Percentiles rank a stretch among this genome's conserved stretches.
These are phyloP conservation scores for Bryoglossum gracile DNA, from an alignment of 495 filamentous ascomycete genomes.

Conservation along the genomic window DNA sequence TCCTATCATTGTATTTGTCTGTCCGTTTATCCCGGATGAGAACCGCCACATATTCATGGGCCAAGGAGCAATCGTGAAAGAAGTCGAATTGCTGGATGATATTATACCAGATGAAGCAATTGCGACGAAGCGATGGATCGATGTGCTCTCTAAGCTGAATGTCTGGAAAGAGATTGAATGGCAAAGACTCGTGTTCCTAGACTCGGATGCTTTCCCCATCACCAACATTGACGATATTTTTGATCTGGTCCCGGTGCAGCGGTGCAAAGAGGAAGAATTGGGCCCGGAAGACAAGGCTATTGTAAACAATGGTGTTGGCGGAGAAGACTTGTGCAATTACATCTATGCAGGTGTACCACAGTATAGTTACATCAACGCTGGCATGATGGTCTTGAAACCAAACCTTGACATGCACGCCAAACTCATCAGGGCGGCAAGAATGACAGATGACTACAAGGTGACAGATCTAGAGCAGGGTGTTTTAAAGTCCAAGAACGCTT, in stretches of 20 bases:
- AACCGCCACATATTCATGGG: constrained; percentile 4
- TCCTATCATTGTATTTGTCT: constrained; percentile 6
- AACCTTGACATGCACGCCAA: constrained; percentile 9
- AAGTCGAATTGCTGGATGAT: constrained; percentile 9
- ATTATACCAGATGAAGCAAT: constrained; percentile 3
- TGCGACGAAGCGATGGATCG: constrained; percentile 6
- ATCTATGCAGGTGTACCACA: background rate
- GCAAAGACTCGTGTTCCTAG: constrained; percentile 1
- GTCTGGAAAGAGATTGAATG: constrained; percentile 5
- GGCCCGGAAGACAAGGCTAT: constrained; percentile 2
- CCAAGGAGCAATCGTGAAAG: constrained; percentile 4
- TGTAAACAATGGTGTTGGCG: background rate
- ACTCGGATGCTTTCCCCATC: constrained; percentile 4
- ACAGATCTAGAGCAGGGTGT: constrained; percentile 2
- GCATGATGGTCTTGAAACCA: constrained; percentile 1
- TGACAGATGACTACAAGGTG: background rate
- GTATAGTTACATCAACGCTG: constrained; percentile 1
- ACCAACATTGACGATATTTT: constrained; percentile 9
- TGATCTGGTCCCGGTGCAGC: constrained; percentile 5
- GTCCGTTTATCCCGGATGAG: constrained; percentile 5
- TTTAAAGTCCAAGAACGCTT: constrained; percentile 1
- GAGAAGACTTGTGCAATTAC: constrained; percentile 5
- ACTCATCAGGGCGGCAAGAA: constrained; percentile 2
- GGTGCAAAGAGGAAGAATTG: background rate
- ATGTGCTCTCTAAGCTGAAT: constrained; percentile 6